phyloP scores from a whole-genome alignment of 208 protist genomes.

The Leishmania lainsoni region DNA sequence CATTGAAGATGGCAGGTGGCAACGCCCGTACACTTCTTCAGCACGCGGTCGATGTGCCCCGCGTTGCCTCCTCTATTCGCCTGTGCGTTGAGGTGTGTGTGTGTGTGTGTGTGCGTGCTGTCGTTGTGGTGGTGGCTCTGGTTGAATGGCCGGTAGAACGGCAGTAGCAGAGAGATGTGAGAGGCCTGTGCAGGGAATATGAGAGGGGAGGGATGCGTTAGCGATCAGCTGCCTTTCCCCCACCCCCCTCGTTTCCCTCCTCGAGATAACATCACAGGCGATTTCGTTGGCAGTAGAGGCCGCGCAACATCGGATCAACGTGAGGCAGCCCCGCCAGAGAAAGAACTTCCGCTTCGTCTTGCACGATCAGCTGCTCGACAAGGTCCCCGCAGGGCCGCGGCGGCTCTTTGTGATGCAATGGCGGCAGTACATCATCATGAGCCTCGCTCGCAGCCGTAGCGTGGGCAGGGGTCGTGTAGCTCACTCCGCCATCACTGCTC shows the following conservation, averaged over 20 bases:
- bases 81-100: neutral
- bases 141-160: neutral
- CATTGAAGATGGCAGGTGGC: neutral
- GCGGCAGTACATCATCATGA: neutral
- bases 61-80: neutral
- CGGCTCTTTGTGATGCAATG: neutral
- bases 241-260: no score
- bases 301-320: conserved; percentile 59
- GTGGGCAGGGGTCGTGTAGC: neutral
- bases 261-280: neutral
- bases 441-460: neutral
- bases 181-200: no score
- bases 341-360: conserved; percentile 58
- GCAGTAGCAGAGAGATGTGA: neutral
- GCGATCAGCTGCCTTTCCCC: neutral
- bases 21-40: neutral
- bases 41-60: neutral
- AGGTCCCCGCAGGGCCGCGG: neutral
- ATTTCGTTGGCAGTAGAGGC: conserved; percentile 63
- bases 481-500: neutral
- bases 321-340: conserved; percentile 47
- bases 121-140: neutral
- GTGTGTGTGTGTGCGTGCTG: neutral
- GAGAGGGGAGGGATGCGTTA: neutral
- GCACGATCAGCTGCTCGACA: conserved; percentile 27